phyloP scores from a whole-genome alignment of 139 green algal genomes.

The Chloropicon primus region DNA sequence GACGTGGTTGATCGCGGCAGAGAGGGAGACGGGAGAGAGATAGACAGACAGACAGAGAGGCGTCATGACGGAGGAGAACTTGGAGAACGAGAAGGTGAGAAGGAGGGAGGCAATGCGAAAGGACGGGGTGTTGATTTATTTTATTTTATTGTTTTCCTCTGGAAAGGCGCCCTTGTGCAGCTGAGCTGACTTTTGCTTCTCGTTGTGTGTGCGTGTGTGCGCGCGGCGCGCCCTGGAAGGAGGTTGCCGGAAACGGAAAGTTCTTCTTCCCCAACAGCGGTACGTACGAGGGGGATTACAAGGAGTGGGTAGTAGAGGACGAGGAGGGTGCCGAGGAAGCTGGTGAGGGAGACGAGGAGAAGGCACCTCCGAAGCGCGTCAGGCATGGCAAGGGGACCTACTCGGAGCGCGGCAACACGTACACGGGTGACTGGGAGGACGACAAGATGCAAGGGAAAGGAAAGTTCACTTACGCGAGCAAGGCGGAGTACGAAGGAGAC shows the following conservation, averaged over 20 bases:
- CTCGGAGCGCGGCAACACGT: slow-evolving; percentile 18
- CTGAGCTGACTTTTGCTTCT: not conserved
- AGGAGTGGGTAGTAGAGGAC: not conserved
- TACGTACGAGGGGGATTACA: slow-evolving; percentile 23
- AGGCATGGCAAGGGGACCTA: slow-evolving; percentile 25
- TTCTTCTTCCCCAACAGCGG: slow-evolving; percentile 23
- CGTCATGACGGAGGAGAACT: not conserved
- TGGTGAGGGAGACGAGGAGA: not conserved
- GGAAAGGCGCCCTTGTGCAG: no score
- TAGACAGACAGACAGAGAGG: no score
- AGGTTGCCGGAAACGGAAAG: slow-evolving; percentile 7
- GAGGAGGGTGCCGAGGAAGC: slow-evolving; percentile 1
- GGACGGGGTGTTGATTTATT: not conserved
- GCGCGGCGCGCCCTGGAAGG: no score
- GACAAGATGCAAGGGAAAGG: slow-evolving; percentile 42
- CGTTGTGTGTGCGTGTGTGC: no score
- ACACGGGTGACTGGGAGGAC: slow-evolving; percentile 28
- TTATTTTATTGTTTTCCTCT: no score
- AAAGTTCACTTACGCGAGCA: slow-evolving; percentile 26
- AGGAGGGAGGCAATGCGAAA: not conserved
- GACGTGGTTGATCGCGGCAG: no score
- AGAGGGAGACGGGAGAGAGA: no score
- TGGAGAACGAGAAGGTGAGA: not conserved
- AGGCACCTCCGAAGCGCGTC: slow-evolving; percentile 11
- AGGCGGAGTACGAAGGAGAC: slow-evolving; percentile 17